A percentile compares a stretch with the other conserved stretches of the same genome.
Conservation (phyloP, 176 grass and related monocot species). For the Lolium multiflorum region DNA sequence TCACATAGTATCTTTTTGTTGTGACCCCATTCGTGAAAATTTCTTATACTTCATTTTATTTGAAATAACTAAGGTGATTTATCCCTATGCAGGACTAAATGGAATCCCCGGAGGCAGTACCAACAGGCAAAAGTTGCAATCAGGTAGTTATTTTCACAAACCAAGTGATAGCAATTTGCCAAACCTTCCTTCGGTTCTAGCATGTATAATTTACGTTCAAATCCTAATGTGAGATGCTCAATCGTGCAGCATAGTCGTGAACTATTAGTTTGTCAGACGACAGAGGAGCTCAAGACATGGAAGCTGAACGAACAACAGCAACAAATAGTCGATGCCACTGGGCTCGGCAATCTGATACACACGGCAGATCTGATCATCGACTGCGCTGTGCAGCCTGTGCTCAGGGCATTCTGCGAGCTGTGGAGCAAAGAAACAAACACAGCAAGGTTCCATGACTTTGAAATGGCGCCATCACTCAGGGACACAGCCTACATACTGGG, state of each 20-base stretch:
- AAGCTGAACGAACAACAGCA: slow-evolving; percentile 38
- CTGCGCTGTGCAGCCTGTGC: neutral
- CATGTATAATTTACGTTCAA: neutral
- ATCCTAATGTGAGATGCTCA: neutral
- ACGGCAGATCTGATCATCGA: neutral
- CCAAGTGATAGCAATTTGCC: slow-evolving; percentile 12
- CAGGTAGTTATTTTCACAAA: neutral
- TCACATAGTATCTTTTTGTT: neutral
- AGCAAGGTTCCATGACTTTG: slow-evolving; percentile 38
- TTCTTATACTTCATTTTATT: neutral
- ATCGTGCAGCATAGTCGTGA: slow-evolving; percentile 1
- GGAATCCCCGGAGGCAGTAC: neutral
- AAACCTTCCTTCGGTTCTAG: neutral
- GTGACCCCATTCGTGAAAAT: neutral
- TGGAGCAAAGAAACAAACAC: slow-evolving; percentile 41
- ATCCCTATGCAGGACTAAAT: slow-evolving; percentile 1
- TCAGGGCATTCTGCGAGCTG: slow-evolving; percentile 24
- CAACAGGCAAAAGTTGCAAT: neutral
- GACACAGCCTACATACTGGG: slow-evolving; percentile 37
- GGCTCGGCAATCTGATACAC: slow-evolving; percentile 34
- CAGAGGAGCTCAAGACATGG: slow-evolving; percentile 28
- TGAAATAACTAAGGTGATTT: slow-evolving; percentile 3
- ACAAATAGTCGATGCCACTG: slow-evolving; percentile 13
- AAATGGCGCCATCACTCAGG: slow-evolving; percentile 44
- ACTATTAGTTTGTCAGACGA: slow-evolving; percentile 25